phyloP scores from a whole-genome alignment of 176 grass and related monocot genomes.

The Guadua angustifolia region DNA sequence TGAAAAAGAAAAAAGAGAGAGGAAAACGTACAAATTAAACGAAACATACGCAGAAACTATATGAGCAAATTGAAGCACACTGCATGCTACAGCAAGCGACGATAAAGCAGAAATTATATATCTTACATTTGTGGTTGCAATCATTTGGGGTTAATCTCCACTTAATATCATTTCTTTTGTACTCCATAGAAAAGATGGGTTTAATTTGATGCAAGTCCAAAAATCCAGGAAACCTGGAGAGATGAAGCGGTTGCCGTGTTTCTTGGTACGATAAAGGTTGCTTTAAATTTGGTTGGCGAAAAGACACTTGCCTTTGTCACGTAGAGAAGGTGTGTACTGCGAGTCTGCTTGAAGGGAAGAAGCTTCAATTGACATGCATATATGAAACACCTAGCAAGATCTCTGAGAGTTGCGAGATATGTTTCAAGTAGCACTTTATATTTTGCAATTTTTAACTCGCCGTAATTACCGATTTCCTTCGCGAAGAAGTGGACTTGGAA shows the following conservation, averaged over 20 bases:
- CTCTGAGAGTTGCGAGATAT: neutral
- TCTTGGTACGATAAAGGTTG: constrained; percentile 4
- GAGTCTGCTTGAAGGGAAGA: neutral
- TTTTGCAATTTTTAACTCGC: neutral
- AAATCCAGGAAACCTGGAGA: constrained; percentile 19
- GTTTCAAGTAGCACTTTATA: neutral
- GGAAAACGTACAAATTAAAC: neutral
- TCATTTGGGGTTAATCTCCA: neutral
- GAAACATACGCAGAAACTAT: neutral
- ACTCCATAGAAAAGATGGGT: neutral
- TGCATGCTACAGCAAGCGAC: no score
- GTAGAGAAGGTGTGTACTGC: neutral
- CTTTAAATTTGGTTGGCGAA: neutral
- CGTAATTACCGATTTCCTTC: neutral
- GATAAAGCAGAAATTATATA: no score
- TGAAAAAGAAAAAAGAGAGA: neutral
- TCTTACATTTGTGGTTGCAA: neutral
- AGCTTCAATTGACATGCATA: neutral
- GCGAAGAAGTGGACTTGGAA: no score
- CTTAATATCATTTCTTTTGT: no score
- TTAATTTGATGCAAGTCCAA: neutral
- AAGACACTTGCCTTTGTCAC: neutral
- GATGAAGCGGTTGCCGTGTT: neutral
- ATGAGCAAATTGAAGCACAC: neutral
- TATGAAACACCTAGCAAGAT: neutral